These are phyloP conservation scores for Microbotryum scabiosae DNA, from an alignment of 1,284 basidiomycete genomes.

Conservation along the genomic window DNA sequence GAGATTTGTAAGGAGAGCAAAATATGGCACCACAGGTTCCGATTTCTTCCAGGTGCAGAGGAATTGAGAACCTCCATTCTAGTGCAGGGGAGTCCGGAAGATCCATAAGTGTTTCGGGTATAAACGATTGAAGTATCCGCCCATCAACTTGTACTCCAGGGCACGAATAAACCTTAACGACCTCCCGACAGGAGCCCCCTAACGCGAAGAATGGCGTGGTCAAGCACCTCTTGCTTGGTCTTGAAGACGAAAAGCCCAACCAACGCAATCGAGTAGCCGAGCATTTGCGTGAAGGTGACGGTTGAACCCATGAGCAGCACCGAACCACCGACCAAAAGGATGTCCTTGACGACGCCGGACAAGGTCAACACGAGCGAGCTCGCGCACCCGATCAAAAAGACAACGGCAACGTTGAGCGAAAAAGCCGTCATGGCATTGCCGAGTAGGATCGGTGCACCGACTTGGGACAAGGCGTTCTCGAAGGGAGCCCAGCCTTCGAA, in stretches of 20 bases:
- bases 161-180: too few species aligned
- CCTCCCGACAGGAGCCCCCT: background rate
- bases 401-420: constrained; percentile 45
- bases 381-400: constrained; percentile 45
- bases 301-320: constrained; percentile 44
- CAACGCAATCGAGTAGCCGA: constrained; percentile 30
- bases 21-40: too few species aligned
- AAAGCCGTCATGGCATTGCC: constrained; percentile 46
- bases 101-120: too few species aligned
- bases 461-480: constrained; percentile 37
- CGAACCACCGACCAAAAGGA: constrained; percentile 44
- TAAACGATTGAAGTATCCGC: too few species aligned
- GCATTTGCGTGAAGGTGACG: constrained; percentile 41
- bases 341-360: constrained; percentile 42
- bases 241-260: constrained; percentile 20
- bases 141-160: too few species aligned
- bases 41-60: too few species aligned
- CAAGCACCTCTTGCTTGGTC: constrained; percentile 23
- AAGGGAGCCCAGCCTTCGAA: constrained; percentile 45
- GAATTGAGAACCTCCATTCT: too few species aligned
- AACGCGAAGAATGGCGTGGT: constrained; percentile 20
- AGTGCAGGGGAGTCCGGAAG: too few species aligned
- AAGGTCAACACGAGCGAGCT: constrained; percentile 43
- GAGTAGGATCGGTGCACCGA: constrained; percentile 43
- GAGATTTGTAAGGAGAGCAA: too few species aligned